A percentile compares a stretch with the other conserved stretches of the same genome.
These are phyloP conservation scores for Ogataea saltuana DNA, from an alignment of 805 yeast genomes.

Conservation along the genomic window DNA sequence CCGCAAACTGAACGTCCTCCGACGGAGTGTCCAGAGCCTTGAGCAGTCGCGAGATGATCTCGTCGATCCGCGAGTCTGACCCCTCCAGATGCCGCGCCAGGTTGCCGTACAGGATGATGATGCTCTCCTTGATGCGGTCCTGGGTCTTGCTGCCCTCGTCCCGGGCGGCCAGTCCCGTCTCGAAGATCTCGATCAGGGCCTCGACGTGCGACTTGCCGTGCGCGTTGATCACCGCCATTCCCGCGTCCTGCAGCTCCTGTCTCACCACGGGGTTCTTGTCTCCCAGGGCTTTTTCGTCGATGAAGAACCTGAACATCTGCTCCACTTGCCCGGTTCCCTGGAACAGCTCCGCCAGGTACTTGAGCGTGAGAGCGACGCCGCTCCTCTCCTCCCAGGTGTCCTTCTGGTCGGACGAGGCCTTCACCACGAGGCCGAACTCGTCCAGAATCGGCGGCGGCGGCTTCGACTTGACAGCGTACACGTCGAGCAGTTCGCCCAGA, in stretches of 20 bases:
- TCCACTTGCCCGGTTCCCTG: slow-evolving; percentile 45
- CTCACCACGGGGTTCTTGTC: slow-evolving; percentile 74
- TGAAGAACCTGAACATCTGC: slow-evolving; percentile 58
- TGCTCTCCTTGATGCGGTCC: slow-evolving; percentile 71
- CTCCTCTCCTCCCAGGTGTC: slow-evolving; percentile 87
- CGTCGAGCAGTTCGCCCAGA: slow-evolving; percentile 48
- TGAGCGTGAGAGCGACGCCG: slow-evolving; percentile 69
- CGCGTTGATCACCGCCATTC: slow-evolving; percentile 63
- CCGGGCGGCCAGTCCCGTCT: slow-evolving; percentile 55
- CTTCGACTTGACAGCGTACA: slow-evolving; percentile 59
- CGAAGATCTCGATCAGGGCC: slow-evolving; percentile 77
- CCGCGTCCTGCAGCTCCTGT: slow-evolving; percentile 87
- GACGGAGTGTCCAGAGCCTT: slow-evolving; percentile 83
- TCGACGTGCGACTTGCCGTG: slow-evolving; percentile 74
- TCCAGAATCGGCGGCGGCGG: slow-evolving; percentile 81
- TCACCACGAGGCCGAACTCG: slow-evolving; percentile 74
- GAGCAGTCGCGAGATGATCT: slow-evolving; percentile 68
- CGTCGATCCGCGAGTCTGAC: slow-evolving; percentile 63
- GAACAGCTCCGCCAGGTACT: slow-evolving; percentile 52
- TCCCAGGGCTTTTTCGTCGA: slow-evolving; percentile 62
- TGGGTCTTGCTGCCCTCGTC: slow-evolving; percentile 49
- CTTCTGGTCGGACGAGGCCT: slow-evolving; percentile 56
- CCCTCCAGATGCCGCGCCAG: slow-evolving; percentile 79
- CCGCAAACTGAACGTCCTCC: slow-evolving; percentile 85
- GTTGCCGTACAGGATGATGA: slow-evolving; percentile 86